phyloP scores from a whole-genome alignment of 2,329 filamentous ascomycete species.

The Penicillium italicum region DNA sequence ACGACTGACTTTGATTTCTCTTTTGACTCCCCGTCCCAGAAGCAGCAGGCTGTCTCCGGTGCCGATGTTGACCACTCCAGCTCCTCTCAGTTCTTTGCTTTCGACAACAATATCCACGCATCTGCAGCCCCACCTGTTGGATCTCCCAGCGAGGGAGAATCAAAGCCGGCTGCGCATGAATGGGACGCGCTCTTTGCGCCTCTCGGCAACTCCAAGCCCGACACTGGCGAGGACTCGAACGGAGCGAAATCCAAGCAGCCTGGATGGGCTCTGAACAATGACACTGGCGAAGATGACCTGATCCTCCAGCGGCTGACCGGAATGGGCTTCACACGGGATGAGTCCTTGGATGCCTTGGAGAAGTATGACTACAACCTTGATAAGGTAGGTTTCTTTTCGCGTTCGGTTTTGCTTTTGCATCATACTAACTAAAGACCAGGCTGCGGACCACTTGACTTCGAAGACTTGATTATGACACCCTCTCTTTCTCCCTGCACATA shows the following conservation, averaged over 20 bases:
- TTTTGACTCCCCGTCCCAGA: conserved; percentile 42
- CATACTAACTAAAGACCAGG: conserved; percentile 25
- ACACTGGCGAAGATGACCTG: conserved; percentile 81
- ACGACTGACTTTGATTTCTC: conserved; percentile 45
- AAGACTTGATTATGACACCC: conserved; percentile 31
- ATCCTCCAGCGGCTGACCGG: conserved; percentile 83
- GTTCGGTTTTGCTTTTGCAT: background rate
- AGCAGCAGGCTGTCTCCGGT: conserved; percentile 25
- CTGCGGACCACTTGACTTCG: conserved; percentile 42
- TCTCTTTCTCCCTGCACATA: conserved; percentile 21
- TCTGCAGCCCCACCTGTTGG: conserved; percentile 41
- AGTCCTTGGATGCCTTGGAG: conserved; percentile 77
- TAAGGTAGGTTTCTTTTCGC: conserved; percentile 61
- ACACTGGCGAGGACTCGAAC: conserved; percentile 17
- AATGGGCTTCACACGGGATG: conserved; percentile 78
- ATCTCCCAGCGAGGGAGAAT: conserved; percentile 38
- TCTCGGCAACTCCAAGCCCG: conserved; percentile 54
- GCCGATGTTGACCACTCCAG: conserved; percentile 19
- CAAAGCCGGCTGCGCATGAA: conserved; percentile 59
- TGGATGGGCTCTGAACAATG: conserved; percentile 67
- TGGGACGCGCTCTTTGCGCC: conserved; percentile 94
- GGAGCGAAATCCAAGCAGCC: conserved; percentile 35
- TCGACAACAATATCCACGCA: conserved; percentile 31
- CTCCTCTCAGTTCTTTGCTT: conserved; percentile 40
- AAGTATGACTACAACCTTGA: conserved; percentile 96